phyloP scores from a whole-genome alignment of 2,329 filamentous ascomycete species.

The Talaromyces funiculosus region DNA sequence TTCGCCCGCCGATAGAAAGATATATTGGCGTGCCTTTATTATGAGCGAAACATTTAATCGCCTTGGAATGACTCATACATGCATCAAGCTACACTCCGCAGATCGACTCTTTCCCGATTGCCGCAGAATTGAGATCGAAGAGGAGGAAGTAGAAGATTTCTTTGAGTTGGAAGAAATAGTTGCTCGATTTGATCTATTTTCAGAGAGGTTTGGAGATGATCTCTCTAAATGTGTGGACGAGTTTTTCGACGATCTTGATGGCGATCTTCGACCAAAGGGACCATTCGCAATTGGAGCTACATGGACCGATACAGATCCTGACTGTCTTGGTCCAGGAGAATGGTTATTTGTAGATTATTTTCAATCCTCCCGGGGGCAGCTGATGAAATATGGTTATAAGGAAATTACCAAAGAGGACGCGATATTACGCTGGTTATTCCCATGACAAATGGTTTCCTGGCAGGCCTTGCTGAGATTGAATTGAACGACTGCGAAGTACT shows the following conservation, averaged over 20 bases:
- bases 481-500: too few species aligned
- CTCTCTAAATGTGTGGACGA: not conserved
- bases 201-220: not conserved
- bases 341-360: not conserved
- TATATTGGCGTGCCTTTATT: slow-evolving; percentile 2
- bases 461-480: too few species aligned
- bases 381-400: not conserved
- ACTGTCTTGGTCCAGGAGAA: not conserved
- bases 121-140: not conserved
- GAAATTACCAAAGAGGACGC: not conserved
- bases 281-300: too few species aligned
- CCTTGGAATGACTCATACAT: slow-evolving; percentile 6
- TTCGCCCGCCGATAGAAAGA: not conserved
- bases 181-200: slow-evolving; percentile 5
- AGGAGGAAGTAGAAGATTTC: not conserved
- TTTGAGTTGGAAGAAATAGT: not conserved
- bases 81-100: not conserved
- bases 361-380: not conserved
- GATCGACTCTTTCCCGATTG: not conserved
- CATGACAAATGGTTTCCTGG: not conserved
- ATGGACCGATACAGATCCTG: not conserved
- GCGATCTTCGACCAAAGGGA: not conserved
- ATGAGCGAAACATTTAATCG: not conserved
- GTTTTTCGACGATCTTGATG: slow-evolving; percentile 2
- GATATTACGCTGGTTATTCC: not conserved